A percentile compares a stretch with the other conserved stretches of the same genome.
Conservation (phyloP, 2,329 filamentous ascomycete genomes). For the Beauveria scarabaeidicola region DNA sequence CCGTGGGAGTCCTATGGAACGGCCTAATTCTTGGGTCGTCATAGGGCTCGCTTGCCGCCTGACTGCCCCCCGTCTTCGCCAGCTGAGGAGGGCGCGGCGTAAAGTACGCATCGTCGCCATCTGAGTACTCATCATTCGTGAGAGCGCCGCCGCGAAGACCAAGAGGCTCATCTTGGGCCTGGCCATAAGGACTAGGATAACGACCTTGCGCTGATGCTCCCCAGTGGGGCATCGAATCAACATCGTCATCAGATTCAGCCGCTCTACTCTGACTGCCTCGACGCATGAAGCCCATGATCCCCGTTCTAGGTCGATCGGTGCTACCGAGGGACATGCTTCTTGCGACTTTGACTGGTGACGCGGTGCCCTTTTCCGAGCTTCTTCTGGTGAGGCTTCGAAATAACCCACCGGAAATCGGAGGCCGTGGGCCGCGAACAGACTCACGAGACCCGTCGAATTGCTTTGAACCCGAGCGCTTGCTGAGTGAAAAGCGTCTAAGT, state of each 20-base stretch:
- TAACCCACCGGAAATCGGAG: slow-evolving; percentile 40
- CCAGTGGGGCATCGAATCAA: slow-evolving; percentile 49
- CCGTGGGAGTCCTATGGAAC: slow-evolving; percentile 65
- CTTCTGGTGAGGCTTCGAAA: slow-evolving; percentile 36
- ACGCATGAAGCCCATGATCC: slow-evolving; percentile 33
- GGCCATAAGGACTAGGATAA: slow-evolving; percentile 13
- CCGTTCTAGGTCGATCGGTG: slow-evolving; percentile 37
- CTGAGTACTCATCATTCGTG: slow-evolving; percentile 39
- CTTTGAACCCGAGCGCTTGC: slow-evolving; percentile 23
- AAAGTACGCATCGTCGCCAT: slow-evolving; percentile 51
- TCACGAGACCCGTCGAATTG: slow-evolving; percentile 30
- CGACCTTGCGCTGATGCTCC: slow-evolving; percentile 22
- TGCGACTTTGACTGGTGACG: slow-evolving; percentile 34
- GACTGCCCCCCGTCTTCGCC: slow-evolving; percentile 23
- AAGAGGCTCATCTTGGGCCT: slow-evolving; percentile 14
- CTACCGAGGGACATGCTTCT: slow-evolving; percentile 55
- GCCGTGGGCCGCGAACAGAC: slow-evolving; percentile 35
- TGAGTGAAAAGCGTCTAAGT: slow-evolving; percentile 37
- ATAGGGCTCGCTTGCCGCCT: slow-evolving; percentile 15
- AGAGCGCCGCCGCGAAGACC: slow-evolving; percentile 32
- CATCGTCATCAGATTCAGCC: slow-evolving; percentile 21
- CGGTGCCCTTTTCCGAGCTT: slow-evolving; percentile 26
- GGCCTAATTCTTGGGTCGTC: slow-evolving; percentile 21
- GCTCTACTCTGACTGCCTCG: slow-evolving; percentile 30
- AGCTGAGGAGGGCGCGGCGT: slow-evolving; percentile 31